Conservation (phyloP, 78 protist species). For the Dictyostelium purpureum region DNA sequence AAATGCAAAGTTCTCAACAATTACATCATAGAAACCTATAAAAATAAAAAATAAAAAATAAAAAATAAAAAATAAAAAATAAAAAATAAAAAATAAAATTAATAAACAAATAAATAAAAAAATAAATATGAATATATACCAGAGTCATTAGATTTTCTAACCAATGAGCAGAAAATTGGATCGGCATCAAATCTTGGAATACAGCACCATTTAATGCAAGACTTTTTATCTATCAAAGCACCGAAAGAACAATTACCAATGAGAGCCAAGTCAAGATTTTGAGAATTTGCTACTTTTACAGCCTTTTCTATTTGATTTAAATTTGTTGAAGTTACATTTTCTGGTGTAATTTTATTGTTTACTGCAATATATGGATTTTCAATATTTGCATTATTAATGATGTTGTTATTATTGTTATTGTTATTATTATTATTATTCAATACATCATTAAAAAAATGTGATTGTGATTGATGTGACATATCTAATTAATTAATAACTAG, state of each 20-base stretch:
- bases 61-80: no score
- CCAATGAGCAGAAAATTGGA: conserved; percentile 84
- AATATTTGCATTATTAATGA: neutral
- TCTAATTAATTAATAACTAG: no score
- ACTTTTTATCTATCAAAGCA: conserved; percentile 71
- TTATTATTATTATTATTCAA: no score
- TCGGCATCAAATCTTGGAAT: conserved; percentile 87
- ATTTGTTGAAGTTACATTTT: neutral
- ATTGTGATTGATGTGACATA: no score
- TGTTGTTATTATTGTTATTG: no score
- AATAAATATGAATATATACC: neutral
- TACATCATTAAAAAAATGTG: no score
- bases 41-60: neutral
- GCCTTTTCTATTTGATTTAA: neutral
- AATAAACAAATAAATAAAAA: no score
- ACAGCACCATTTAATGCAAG: conserved; percentile 82
- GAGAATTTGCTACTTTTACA: neutral
- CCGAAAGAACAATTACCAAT: conserved; percentile 81
- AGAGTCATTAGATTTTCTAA: conserved; percentile 70
- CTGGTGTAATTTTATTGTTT: neutral
- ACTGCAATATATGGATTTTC: neutral
- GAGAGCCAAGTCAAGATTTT: conserved; percentile 76
- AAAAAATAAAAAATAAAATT: no score
- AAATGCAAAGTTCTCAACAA: conserved; percentile 58
- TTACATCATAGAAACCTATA: conserved; percentile 83